Conservation (phyloP, 257 asterid species). For the Penstemon newberryi region DNA sequence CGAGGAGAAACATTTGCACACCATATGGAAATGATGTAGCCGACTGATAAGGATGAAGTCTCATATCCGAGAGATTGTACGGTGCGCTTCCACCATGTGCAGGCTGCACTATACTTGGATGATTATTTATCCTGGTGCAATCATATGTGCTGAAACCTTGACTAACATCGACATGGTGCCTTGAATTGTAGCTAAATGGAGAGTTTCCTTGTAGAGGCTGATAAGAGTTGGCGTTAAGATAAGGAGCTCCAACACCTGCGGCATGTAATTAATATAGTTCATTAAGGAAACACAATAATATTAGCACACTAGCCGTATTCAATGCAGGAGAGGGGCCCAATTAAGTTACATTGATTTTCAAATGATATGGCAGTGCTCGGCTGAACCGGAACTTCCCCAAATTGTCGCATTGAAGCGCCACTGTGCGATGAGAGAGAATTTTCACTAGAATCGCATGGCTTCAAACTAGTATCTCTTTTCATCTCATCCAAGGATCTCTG, state of each 20-base stretch:
- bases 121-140: neutral
- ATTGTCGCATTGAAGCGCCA: conserved; percentile 29
- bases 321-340: conserved; percentile 20
- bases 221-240: conserved; percentile 23
- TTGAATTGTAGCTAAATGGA: conserved; percentile 8
- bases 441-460: conserved; percentile 24
- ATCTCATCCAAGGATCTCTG: conserved; percentile 49
- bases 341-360: conserved; percentile 34
- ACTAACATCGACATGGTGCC: neutral
- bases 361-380: conserved; percentile 18
- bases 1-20: neutral
- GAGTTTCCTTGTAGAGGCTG: conserved; percentile 23
- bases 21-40: conserved; percentile 23
- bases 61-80: neutral
- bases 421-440: conserved; percentile 14
- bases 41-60: conserved; percentile 16
- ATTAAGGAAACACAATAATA: neutral
- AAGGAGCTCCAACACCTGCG: conserved; percentile 21
- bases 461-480: conserved; percentile 40
- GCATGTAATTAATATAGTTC: neutral
- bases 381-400: conserved; percentile 26
- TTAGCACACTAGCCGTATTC: neutral
- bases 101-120: neutral
- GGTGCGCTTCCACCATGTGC: conserved; percentile 12
- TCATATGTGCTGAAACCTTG: neutral